Conservation (phyloP, 2,329 filamentous ascomycete species). For the Beauveria australis region DNA sequence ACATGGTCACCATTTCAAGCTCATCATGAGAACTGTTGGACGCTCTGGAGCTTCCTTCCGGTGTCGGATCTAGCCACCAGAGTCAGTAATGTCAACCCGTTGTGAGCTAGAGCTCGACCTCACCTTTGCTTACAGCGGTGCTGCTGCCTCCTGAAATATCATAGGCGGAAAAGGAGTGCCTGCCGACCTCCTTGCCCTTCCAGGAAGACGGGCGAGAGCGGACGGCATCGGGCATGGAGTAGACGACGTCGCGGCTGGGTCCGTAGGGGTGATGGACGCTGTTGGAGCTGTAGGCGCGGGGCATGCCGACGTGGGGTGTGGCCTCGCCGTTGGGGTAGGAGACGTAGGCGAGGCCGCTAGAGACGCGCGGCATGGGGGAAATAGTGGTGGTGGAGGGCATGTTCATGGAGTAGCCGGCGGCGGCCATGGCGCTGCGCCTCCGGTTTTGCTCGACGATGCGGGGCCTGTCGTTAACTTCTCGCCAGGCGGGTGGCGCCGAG, state of each 20-base stretch:
- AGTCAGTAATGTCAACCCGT: not conserved
- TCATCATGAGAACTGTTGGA: slow-evolving; percentile 33
- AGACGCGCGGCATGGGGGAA: slow-evolving; percentile 32
- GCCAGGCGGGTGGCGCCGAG: slow-evolving; percentile 45
- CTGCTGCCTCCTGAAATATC: slow-evolving; percentile 29
- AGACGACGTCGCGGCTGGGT: slow-evolving; percentile 23
- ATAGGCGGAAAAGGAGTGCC: slow-evolving; percentile 18
- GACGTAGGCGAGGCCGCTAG: slow-evolving; percentile 38
- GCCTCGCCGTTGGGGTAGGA: slow-evolving; percentile 36
- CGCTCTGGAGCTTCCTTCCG: slow-evolving; percentile 28
- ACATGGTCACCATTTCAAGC: slow-evolving; percentile 28
- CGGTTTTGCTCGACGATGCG: slow-evolving; percentile 44
- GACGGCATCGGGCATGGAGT: slow-evolving; percentile 20
- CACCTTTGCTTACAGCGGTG: slow-evolving; percentile 31
- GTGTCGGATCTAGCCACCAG: slow-evolving; percentile 15
- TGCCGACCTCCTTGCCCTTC: slow-evolving; percentile 37
- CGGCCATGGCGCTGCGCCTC: slow-evolving; percentile 39
- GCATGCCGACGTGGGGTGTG: slow-evolving; percentile 30
- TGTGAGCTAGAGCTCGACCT: slow-evolving; percentile 7
- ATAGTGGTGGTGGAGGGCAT: slow-evolving; percentile 16
- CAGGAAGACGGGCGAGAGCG: slow-evolving; percentile 20
- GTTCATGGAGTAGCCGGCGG: slow-evolving; percentile 29
- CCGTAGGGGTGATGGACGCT: slow-evolving; percentile 28
- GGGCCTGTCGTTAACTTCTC: slow-evolving; percentile 33
- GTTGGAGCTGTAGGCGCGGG: slow-evolving; percentile 36